Percentiles rank a stretch among this genome's conserved stretches.
Evolutionary conservation across 176 grass and related monocot genomes (phyloP).

Genomic region (Miscanthus lutarioriparius): DNA sequence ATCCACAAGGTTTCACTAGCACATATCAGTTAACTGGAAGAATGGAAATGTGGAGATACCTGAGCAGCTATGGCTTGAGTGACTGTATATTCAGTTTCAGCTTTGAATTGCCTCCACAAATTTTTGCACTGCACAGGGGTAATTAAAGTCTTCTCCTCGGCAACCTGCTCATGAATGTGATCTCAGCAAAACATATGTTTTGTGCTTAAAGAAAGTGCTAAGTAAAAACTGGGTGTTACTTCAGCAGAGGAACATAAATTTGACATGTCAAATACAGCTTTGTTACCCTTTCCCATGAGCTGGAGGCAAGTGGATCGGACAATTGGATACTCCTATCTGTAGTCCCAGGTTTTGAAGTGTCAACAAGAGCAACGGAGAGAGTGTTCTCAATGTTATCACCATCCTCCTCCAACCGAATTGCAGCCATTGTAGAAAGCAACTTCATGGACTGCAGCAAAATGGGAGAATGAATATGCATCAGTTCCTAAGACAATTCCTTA

Average conservation of each 20-base stretch:
- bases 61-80: conserved; percentile 93
- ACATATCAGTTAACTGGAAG: conserved; percentile 11
- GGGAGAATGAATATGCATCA: conserved; percentile 5
- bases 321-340: conserved; percentile 75
- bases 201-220: conserved; percentile 38
- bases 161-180: conserved; percentile 50
- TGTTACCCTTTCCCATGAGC: conserved; percentile 87
- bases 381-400: conserved; percentile 81
- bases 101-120: conserved; percentile 93
- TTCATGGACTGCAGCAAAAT: conserved; percentile 80
- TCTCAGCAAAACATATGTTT: conserved; percentile 38
- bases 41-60: conserved; percentile 41
- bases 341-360: conserved; percentile 45
- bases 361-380: conserved; percentile 73
- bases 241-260: conserved; percentile 20
- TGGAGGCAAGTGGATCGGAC: conserved; percentile 87
- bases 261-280: conserved; percentile 21
- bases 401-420: conserved; percentile 85
- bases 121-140: conserved; percentile 90
- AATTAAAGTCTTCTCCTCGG: conserved; percentile 72
- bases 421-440: conserved; percentile 90
- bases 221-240: conserved; percentile 15
- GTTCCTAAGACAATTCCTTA: conserved; percentile 14
- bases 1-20: background rate
- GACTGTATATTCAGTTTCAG: conserved; percentile 91